phyloP scores from a whole-genome alignment of 768 basidiomycete species.

The Daedalea quercina region DNA sequence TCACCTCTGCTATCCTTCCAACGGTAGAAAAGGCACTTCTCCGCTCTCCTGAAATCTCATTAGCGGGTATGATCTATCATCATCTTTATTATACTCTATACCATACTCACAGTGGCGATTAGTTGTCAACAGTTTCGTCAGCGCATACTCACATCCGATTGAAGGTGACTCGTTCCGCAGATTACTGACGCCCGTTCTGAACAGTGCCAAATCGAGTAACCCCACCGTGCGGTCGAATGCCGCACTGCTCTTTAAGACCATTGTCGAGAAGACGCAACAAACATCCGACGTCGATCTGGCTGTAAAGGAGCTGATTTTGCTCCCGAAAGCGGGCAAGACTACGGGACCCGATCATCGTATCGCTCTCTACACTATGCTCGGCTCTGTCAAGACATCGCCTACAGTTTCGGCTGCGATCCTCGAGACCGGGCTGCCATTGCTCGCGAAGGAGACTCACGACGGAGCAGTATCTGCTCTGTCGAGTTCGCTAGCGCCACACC shows the following conservation, averaged over 20 bases:
- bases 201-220: slow-evolving; percentile 72
- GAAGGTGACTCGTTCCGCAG: slow-evolving; percentile 42
- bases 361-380: slow-evolving; percentile 75
- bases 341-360: slow-evolving; percentile 81
- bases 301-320: slow-evolving; percentile 59
- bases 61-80: slow-evolving; percentile 42
- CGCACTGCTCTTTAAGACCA: slow-evolving; percentile 45
- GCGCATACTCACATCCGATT: slow-evolving; percentile 45
- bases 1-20: slow-evolving; percentile 53
- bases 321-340: slow-evolving; percentile 82
- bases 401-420: slow-evolving; percentile 40
- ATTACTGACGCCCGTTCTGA: slow-evolving; percentile 52
- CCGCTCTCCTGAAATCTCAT: slow-evolving; percentile 73
- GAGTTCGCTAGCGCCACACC: slow-evolving; percentile 49
- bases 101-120: slow-evolving; percentile 29
- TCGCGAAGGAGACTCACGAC: slow-evolving; percentile 79
- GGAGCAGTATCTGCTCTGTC: slow-evolving; percentile 48
- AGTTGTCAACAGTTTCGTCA: slow-evolving; percentile 54
- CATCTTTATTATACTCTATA: slow-evolving; percentile 2
- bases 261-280: slow-evolving; percentile 30
- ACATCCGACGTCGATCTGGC: slow-evolving; percentile 37
- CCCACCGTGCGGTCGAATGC: slow-evolving; percentile 50
- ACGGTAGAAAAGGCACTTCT: slow-evolving; percentile 74
- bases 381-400: slow-evolving; percentile 40
- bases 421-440: slow-evolving; percentile 35